Percentiles rank a stretch among this genome's conserved stretches.
phyloP scores from a whole-genome alignment of 2,329 filamentous ascomycete species.

The Aspergillus sp. region DNA sequence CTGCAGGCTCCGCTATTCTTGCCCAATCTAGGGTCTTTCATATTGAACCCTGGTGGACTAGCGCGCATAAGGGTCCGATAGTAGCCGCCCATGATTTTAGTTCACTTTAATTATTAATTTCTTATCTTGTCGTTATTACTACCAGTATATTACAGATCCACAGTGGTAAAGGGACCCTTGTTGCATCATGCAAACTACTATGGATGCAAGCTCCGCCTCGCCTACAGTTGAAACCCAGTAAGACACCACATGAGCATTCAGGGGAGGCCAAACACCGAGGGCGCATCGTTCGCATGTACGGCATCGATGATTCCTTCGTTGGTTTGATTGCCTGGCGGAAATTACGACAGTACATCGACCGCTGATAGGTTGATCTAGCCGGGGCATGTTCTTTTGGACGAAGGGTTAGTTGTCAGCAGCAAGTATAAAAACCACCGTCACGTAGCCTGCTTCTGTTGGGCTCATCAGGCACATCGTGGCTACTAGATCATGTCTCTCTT shows the following conservation, averaged over 20 bases:
- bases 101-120: not conserved
- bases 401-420: not conserved
- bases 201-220: not conserved
- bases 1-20: not conserved
- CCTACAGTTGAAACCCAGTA: not conserved
- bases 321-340: not conserved
- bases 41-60: not conserved
- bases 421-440: not conserved
- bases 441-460: not conserved
- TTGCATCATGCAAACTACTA: not conserved
- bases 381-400: not conserved
- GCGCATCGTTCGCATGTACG: not conserved
- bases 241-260: not conserved
- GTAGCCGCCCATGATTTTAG: not conserved
- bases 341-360: not conserved
- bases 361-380: not conserved
- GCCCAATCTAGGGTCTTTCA: not conserved
- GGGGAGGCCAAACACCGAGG: not conserved
- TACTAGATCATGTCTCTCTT: not conserved
- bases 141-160: not conserved
- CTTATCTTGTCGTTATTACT: not conserved
- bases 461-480: not conserved
- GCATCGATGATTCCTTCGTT: not conserved
- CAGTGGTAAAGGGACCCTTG: not conserved
- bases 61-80: not conserved